phyloP scores from a whole-genome alignment of 2,329 filamentous ascomycete genomes.

The Leptographium galeiforme region DNA sequence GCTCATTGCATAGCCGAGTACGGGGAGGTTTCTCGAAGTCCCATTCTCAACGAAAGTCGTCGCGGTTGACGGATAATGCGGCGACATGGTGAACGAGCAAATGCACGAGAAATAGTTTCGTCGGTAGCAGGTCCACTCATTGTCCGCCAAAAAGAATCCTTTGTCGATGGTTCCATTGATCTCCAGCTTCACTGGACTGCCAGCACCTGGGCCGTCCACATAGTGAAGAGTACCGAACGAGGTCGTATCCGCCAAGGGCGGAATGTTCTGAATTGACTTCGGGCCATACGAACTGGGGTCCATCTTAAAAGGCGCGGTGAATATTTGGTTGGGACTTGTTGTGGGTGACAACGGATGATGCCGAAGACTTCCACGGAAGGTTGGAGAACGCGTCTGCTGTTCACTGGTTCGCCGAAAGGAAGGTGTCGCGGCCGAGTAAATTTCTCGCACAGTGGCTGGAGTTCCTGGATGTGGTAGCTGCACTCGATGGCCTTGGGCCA shows the following conservation, averaged over 20 bases:
- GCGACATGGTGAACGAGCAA: constrained; percentile 61
- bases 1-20: constrained; percentile 67
- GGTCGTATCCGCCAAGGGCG: constrained; percentile 36
- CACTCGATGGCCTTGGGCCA: constrained; percentile 44
- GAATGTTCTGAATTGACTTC: constrained; percentile 31
- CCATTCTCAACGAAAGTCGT: constrained; percentile 37
- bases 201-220: constrained; percentile 31
- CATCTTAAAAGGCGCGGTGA: constrained; percentile 35
- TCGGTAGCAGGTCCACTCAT: constrained; percentile 84
- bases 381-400: constrained; percentile 36
- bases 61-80: constrained; percentile 31
- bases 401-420: constrained; percentile 35
- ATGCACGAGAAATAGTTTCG: constrained; percentile 83
- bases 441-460: constrained; percentile 36
- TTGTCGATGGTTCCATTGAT: constrained; percentile 77
- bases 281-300: constrained; percentile 29
- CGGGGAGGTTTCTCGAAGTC: constrained; percentile 44
- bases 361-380: constrained; percentile 32
- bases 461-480: constrained; percentile 36
- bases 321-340: constrained; percentile 32
- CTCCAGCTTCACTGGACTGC: constrained; percentile 48
- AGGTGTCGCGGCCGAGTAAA: constrained; percentile 38
- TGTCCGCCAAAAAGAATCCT: constrained; percentile 70
- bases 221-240: constrained; percentile 50
- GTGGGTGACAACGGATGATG: constrained; percentile 41